Base-by-base conservation (phyloP, 371 early-diverging fungal genomes). In the Catenaria anguillulae region DNA sequence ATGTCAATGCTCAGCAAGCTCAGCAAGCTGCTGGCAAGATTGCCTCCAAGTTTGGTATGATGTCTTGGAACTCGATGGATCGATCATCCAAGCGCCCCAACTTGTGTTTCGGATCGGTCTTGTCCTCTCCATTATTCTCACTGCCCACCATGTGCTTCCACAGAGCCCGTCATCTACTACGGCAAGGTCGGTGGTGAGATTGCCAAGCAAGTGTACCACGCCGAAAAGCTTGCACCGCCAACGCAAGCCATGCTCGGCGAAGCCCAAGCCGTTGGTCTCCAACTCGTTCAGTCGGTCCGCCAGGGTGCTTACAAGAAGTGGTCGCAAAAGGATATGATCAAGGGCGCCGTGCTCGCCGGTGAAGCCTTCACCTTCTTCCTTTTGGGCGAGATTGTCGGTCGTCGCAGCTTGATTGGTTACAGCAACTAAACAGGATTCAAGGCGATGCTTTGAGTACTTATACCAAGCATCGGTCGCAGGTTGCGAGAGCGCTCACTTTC, bases 331-430 rank as follows among this genome's bases (percentile, higher is more conserved):
- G 75, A 78, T 56, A 64, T 72, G 54, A 74, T 67, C 46, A 74
- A 78, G 70, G 82, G 77, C 65, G 74, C 80, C 65, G 74, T 82
- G 64, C 74, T 81, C 36, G 78, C 77, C 61, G 81, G 81, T 63
- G 82, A 85, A 68, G 72, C 81, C 56, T 77, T 78, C 74, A 77
- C 81, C 62, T 85, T 85, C 70, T 85, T 83, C 79, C 70, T 82
- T 59, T 63, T 85, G 60, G 85, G 85, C 66, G 85, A 85, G 72
- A 79, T 85, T 65, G 72, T 83, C 67, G 85, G 85, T 63, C 81
- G 85, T 65, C 77, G 84, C 73, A 83, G 77, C 75, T 69, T 85
- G 68, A 73, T 85, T 67, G 85, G 85, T 56, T 85, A 85, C 62
- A n/a, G n/a, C n/a, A n/a, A n/a, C n/a, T n/a, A n/a, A n/a, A n/a